Conservation (phyloP, 2,329 filamentous ascomycete genomes). For the Cercospora zeae-maydis region DNA sequence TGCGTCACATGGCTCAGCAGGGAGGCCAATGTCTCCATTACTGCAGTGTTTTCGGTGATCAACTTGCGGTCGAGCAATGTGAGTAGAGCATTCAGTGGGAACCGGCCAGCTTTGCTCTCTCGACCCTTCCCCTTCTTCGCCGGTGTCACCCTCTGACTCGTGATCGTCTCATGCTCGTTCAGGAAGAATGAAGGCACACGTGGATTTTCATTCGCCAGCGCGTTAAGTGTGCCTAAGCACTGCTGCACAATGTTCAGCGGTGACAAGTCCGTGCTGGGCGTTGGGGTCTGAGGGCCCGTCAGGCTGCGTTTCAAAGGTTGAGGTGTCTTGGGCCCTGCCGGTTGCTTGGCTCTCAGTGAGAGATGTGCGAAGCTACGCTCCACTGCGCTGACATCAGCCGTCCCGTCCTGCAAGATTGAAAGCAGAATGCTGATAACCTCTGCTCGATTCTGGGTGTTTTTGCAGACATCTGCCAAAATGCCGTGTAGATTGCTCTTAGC, state of each 20-base stretch:
- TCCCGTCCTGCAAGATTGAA: slow-evolving; percentile 92
- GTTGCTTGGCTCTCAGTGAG: slow-evolving; percentile 81
- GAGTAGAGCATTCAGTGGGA: slow-evolving; percentile 85
- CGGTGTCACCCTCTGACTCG: slow-evolving; percentile 63
- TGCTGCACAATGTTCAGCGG: slow-evolving; percentile 95
- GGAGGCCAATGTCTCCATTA: slow-evolving; percentile 90
- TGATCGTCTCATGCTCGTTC: slow-evolving; percentile 81
- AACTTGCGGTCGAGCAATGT: slow-evolving; percentile 86
- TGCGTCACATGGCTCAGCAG: slow-evolving; percentile 84
- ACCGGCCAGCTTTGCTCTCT: slow-evolving; percentile 79
- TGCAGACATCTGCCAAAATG: slow-evolving; percentile 85
- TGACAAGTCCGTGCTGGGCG: slow-evolving; percentile 73
- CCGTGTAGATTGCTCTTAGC: slow-evolving; percentile 79
- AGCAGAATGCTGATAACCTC: slow-evolving; percentile 91
- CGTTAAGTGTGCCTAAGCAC: slow-evolving; percentile 79
- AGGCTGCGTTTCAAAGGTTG: slow-evolving; percentile 72
- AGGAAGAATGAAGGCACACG: slow-evolving; percentile 90
- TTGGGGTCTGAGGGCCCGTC: slow-evolving; percentile 50
- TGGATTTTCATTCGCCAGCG: slow-evolving; percentile 77
- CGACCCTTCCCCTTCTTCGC: slow-evolving; percentile 76
- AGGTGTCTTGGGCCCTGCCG: slow-evolving; percentile 65
- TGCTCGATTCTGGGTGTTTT: slow-evolving; percentile 92
- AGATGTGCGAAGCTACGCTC: slow-evolving; percentile 94
- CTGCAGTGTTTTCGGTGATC: slow-evolving; percentile 93
- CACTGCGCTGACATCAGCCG: slow-evolving; percentile 85